Percentiles rank a stretch among this genome's conserved stretches.
phyloP scores from a whole-genome alignment of 352 stramenopile genomes.

The Peronospora tabacina region DNA sequence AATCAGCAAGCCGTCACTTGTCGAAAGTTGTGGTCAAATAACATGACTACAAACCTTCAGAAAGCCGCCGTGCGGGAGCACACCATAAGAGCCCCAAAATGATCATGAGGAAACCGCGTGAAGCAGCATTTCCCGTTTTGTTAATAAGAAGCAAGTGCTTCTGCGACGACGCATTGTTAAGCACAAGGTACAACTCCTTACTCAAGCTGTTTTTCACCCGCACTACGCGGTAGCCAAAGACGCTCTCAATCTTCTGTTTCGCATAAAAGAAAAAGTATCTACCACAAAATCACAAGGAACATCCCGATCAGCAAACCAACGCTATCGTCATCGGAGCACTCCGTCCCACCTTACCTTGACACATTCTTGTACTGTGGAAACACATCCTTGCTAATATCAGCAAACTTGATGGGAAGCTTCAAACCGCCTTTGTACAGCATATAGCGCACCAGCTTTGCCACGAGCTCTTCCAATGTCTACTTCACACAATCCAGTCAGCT shows the following conservation, averaged over 20 bases:
- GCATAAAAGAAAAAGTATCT: slow-evolving; percentile 74
- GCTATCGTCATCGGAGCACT: background rate
- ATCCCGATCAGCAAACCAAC: background rate
- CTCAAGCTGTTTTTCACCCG: slow-evolving; percentile 54
- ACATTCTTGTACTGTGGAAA: slow-evolving; percentile 76
- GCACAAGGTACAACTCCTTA: slow-evolving; percentile 70
- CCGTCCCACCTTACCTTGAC: slow-evolving; percentile 29
- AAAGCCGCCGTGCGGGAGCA: slow-evolving; percentile 46
- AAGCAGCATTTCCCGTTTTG: slow-evolving; percentile 55
- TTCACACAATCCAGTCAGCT: slow-evolving; percentile 5
- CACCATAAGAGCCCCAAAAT: slow-evolving; percentile 78
- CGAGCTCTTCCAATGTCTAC: slow-evolving; percentile 64
- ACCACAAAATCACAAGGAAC: background rate
- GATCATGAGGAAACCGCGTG: slow-evolving; percentile 74
- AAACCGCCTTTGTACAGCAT: slow-evolving; percentile 79
- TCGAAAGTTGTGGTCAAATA: too few relatives aligned
- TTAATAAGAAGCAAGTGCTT: slow-evolving; percentile 69
- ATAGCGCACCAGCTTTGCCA: slow-evolving; percentile 68
- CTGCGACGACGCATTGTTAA: slow-evolving; percentile 67
- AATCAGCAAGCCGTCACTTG: background rate
- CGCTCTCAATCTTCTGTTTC: slow-evolving; percentile 65
- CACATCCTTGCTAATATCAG: slow-evolving; percentile 79
- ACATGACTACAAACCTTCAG: slow-evolving; percentile 41
- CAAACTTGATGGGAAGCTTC: slow-evolving; percentile 72
- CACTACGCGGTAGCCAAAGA: slow-evolving; percentile 73